Percentiles rank a stretch among this genome's conserved stretches.
These are phyloP conservation scores for Lentinula lateritia DNA, from an alignment of 768 basidiomycete genomes.

Conservation along the genomic window DNA sequence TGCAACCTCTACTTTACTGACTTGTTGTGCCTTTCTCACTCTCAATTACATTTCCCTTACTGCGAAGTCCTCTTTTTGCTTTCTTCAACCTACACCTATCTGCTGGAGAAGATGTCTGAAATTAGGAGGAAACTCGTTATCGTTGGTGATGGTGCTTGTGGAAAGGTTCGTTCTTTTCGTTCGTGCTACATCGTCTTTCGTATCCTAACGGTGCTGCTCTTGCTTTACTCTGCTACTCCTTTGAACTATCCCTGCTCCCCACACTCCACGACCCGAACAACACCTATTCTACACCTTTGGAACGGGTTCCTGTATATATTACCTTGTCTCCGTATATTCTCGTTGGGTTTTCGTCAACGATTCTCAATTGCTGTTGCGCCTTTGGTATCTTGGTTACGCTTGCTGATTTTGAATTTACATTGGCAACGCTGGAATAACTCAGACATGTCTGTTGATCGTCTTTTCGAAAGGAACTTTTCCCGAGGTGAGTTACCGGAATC, in stretches of 20 bases:
- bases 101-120: constrained; percentile 69
- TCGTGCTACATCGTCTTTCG: constrained; percentile 2
- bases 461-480: constrained; percentile 97
- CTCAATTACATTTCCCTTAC: neutral
- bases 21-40: neutral
- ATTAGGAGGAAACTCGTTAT: constrained; percentile 99
- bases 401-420: neutral
- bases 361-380: neutral
- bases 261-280: neutral
- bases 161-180: constrained; percentile 55
- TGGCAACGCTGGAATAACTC: neutral
- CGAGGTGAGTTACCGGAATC: constrained; percentile 51
- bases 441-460: constrained; percentile 94
- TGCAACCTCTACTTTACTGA: neutral
- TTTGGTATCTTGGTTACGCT: neutral
- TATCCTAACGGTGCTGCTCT: constrained; percentile 7
- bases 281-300: neutral
- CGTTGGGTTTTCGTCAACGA: neutral
- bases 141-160: constrained; percentile 97
- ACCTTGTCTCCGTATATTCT: neutral
- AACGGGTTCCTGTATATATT: neutral
- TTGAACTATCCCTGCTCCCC: neutral
- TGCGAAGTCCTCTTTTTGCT: neutral
- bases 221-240: constrained; percentile 12
- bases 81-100: constrained; percentile 13